These are phyloP conservation scores for Calycina marina DNA, from an alignment of 2,329 filamentous ascomycete species.

Conservation along the genomic window DNA sequence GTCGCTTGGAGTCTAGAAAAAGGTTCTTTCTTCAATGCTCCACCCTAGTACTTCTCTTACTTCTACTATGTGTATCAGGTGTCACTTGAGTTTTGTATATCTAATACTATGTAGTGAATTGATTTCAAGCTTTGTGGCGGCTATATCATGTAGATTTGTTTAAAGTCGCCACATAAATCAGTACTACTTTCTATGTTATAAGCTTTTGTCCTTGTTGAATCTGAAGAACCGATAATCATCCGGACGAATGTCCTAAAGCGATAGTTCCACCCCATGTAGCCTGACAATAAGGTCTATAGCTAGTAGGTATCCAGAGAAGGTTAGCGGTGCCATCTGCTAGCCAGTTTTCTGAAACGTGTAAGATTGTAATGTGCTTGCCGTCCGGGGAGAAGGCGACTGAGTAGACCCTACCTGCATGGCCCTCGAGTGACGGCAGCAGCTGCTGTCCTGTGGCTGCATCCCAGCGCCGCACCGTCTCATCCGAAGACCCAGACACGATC, in stretches of 20 bases:
- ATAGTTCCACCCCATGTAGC: conserved; percentile 1
- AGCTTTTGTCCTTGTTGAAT: conserved; percentile 1
- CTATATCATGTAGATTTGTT: too few relatives aligned
- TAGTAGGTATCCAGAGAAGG: neutral
- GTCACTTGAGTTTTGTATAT: too few relatives aligned
- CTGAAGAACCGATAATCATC: neutral
- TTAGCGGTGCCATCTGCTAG: conserved; percentile 3
- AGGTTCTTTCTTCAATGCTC: too few relatives aligned
- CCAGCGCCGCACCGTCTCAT: conserved; percentile 1
- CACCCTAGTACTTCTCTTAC: too few relatives aligned
- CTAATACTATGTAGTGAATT: too few relatives aligned
- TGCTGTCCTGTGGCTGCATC: conserved; percentile 1
- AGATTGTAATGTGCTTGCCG: neutral
- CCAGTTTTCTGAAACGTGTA: conserved; percentile 4
- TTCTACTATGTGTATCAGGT: too few relatives aligned
- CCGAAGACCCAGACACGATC: conserved; percentile 1
- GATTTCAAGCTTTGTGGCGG: too few relatives aligned
- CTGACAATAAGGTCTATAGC: neutral
- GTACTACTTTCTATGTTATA: conserved; percentile 1
- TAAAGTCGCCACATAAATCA: too few relatives aligned
- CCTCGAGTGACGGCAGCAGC: neutral
- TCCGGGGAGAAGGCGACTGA: conserved; percentile 1
- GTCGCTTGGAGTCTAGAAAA: too few relatives aligned
- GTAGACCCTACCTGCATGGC: neutral
- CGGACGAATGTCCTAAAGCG: conserved; percentile 1